phyloP scores from a whole-genome alignment of 2,329 filamentous ascomycete species.

The Ophiobolus disseminans region DNA sequence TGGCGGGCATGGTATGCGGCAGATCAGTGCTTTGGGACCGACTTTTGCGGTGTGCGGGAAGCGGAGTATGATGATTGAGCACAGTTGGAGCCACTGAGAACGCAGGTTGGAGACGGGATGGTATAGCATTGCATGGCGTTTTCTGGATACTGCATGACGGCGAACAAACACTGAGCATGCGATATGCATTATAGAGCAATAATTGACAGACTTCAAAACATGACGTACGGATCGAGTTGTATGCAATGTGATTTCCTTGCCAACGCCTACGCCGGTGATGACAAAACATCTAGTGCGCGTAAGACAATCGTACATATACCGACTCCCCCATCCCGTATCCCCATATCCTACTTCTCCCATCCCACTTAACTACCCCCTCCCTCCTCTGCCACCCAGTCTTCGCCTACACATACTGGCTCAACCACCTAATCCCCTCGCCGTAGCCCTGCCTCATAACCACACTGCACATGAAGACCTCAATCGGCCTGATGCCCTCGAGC shows the following conservation, averaged over 20 bases:
- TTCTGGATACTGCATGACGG: background rate
- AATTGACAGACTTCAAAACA: background rate
- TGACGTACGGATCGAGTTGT: background rate
- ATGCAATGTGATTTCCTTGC: constrained; percentile 23
- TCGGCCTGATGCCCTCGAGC: constrained; percentile 55
- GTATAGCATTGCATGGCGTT: constrained; percentile 4
- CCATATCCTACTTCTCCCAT: background rate
- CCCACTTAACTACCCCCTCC: background rate
- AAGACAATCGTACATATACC: constrained; percentile 10
- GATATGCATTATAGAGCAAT: too few relatives aligned
- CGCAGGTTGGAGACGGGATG: too few relatives aligned
- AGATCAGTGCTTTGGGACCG: constrained; percentile 64
- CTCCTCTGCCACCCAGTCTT: background rate
- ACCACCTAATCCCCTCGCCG: constrained; percentile 52
- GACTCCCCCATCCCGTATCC: background rate
- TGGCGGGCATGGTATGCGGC: constrained; percentile 67
- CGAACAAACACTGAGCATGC: background rate
- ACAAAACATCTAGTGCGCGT: constrained; percentile 4
- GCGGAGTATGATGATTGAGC: constrained; percentile 53
- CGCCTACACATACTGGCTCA: constrained; percentile 51
- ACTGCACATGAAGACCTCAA: constrained; percentile 98
- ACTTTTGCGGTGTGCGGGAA: constrained; percentile 66
- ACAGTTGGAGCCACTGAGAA: background rate
- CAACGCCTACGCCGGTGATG: constrained; percentile 25
- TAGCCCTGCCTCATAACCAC: constrained; percentile 92